These are phyloP conservation scores for Phytophthora kernoviae DNA, from an alignment of 352 stramenopile species.

Conservation along the genomic window DNA sequence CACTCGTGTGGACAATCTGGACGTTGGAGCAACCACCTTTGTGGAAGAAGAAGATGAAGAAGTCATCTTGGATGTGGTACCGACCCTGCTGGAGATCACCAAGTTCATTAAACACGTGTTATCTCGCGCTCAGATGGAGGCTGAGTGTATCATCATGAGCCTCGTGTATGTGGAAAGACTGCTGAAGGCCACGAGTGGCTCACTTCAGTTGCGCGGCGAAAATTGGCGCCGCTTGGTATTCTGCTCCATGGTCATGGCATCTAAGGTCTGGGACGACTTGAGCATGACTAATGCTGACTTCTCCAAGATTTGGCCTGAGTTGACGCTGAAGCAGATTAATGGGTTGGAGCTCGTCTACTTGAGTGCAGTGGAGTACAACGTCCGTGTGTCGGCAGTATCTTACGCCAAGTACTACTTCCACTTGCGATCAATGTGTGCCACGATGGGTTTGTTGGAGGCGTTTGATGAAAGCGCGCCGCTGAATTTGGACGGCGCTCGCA, in stretches of 20 bases:
- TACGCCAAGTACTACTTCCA: conserved; percentile 98
- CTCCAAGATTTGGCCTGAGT: conserved; percentile 91
- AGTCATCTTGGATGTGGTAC: conserved; percentile 58
- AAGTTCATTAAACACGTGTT: conserved; percentile 96
- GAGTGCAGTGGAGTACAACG: conserved; percentile 89
- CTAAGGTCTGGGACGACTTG: conserved; percentile 98
- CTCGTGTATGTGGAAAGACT: conserved; percentile 98
- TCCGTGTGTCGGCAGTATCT: conserved; percentile 85
- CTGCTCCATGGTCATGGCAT: conserved; percentile 96
- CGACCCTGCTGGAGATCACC: conserved; percentile 89
- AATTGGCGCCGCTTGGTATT: conserved; percentile 97
- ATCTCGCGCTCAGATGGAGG: conserved; percentile 90
- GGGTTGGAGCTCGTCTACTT: conserved; percentile 95
- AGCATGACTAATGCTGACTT: conserved; percentile 99
- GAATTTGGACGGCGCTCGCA: conserved; percentile 82
- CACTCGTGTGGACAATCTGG: conserved; percentile 16
- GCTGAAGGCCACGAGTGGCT: conserved; percentile 89
- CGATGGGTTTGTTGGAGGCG: conserved; percentile 79
- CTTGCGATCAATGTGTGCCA: conserved; percentile 93
- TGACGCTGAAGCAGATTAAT: conserved; percentile 95
- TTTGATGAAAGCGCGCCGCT: conserved; percentile 82
- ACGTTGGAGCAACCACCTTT: conserved; percentile 29
- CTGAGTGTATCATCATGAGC: conserved; percentile 98
- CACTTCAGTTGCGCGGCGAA: conserved; percentile 69
- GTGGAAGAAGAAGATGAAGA: conserved; percentile 35